Base-by-base conservation (phyloP, 345 rosid species). In the Populus davidiana region DNA sequence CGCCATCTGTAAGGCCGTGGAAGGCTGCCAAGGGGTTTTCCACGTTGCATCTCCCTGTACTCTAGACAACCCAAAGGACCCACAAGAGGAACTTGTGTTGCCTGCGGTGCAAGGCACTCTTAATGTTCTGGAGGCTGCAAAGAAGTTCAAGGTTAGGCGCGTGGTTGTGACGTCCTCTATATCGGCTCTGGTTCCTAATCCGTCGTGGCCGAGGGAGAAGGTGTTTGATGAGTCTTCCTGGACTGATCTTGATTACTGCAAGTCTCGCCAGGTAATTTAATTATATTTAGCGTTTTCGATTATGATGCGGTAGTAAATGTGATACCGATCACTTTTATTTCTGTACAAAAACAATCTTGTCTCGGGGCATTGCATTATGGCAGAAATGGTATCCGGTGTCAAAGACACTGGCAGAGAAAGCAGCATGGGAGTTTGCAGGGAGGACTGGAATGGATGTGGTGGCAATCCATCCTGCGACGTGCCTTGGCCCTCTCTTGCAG, bases 41-140 rank as follows among this genome's bases (percentile, higher is more conserved):
- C 97, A 92, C 80, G 93, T 94, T 82, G 97, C 98, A 0, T 94
- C 98, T 13, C 97, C 96, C 44, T 92, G 97, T 54, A 84, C 84
- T n/a, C 86, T 94, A 65, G 94, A 91, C 74, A 89, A 84, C 61
- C 91, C 93, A n/a, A 38, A 70, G 8, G 81, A 94, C 81, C 94
- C 97, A 0, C 83, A 91, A 69, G 83, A 39, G 72, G 97, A 92
- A 21, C 88, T 94, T 43, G 49, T 94, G 25, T 71, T 82, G 69
- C 98, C 97, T 10, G 98, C 98, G 29, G 90, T 92, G 13, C 88
- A 91, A 80, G 97, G 97, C 31, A 94, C 98, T 0, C 62, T 88
- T 21, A 90, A 91, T 63, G 93, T 92, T 21, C 83, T 92, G 54
- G 82, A 86, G 80, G 97, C 97, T 3, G 92, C 92, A 7, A 77